A percentile compares a stretch with the other conserved stretches of the same genome.
phyloP scores from a whole-genome alignment of 202 grass and related monocot species.

The Hordeum pubiflorum region DNA sequence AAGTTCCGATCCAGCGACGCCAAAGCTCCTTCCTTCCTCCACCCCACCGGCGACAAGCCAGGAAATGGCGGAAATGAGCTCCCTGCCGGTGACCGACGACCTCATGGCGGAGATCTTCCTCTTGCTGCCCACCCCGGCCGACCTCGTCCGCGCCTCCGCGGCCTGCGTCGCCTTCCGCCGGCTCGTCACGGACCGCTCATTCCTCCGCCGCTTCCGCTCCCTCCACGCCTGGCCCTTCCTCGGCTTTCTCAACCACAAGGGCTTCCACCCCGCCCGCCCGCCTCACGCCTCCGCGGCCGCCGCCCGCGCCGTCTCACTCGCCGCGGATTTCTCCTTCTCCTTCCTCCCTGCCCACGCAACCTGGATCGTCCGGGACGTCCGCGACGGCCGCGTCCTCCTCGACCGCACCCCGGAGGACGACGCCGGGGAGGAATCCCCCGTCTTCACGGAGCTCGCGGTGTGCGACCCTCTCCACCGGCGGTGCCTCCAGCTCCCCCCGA shows the following conservation, averaged over 20 bases:
- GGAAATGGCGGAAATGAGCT: conserved; percentile 22
- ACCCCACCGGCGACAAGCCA: not conserved
- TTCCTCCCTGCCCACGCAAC: conserved; percentile 11
- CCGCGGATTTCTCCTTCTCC: conserved; percentile 19
- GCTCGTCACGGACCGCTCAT: conserved; percentile 14
- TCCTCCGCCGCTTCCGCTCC: conserved; percentile 34
- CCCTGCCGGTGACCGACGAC: conserved; percentile 17
- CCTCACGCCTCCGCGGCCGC: conserved; percentile 16
- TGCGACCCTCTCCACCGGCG: conserved; percentile 38
- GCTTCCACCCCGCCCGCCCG: conserved; percentile 13
- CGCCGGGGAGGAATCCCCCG: not conserved
- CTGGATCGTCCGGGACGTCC: conserved; percentile 31
- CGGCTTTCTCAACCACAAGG: conserved; percentile 27
- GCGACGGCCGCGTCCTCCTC: conserved; percentile 33
- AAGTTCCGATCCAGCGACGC: not conserved
- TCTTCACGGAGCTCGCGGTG: conserved; percentile 30
- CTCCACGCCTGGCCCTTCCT: conserved; percentile 32
- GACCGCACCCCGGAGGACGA: not conserved
- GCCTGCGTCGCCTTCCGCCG: conserved; percentile 29
- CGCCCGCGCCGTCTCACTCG: not conserved
- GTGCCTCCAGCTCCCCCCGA: conserved; percentile 11
- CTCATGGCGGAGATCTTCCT: conserved; percentile 38
- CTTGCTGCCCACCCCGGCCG: conserved; percentile 7
- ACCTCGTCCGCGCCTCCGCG: conserved; percentile 25
- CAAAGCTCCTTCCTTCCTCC: not conserved